Conservation (phyloP, 1,139 yeast species). For the Taphrina deformans region DNA sequence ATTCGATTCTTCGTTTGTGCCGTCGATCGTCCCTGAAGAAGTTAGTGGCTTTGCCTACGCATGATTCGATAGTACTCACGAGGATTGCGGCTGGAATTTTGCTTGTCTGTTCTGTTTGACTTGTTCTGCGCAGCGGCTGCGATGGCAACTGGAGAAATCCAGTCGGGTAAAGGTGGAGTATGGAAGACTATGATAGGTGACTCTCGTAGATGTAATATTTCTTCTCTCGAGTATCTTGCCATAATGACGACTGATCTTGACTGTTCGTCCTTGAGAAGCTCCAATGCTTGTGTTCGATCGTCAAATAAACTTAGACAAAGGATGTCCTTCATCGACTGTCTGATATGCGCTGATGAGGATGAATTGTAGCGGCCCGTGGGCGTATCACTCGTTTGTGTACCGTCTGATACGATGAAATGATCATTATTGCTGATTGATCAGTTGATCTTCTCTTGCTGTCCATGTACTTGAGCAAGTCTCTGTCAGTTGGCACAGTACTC, state of each 20-base stretch:
- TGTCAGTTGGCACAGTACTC: too few relatives aligned
- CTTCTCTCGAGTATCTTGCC: slow-evolving; percentile 18
- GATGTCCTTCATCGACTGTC: neutral
- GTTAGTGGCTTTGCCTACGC: neutral
- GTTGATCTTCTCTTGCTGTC: too few relatives aligned
- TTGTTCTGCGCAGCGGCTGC: slow-evolving; percentile 12
- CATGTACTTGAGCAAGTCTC: too few relatives aligned
- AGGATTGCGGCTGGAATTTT: neutral
- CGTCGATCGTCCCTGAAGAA: neutral
- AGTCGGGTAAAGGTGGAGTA: slow-evolving; percentile 19
- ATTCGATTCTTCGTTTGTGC: neutral
- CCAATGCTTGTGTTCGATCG: neutral
- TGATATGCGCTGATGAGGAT: neutral
- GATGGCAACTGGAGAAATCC: slow-evolving; percentile 30
- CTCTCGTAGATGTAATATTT: slow-evolving; percentile 20
- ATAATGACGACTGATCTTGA: neutral
- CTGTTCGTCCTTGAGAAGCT: neutral
- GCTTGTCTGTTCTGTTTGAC: neutral
- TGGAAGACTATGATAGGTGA: slow-evolving; percentile 15
- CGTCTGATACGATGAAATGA: neutral
- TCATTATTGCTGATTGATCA: too few relatives aligned
- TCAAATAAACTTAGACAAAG: neutral
- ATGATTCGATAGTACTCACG: neutral
- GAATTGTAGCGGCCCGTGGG: neutral
- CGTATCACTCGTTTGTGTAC: neutral